Evolutionary conservation across 202 grass and related monocot species (phyloP).

Genomic region (Sporobolus alterniflorus): DNA sequence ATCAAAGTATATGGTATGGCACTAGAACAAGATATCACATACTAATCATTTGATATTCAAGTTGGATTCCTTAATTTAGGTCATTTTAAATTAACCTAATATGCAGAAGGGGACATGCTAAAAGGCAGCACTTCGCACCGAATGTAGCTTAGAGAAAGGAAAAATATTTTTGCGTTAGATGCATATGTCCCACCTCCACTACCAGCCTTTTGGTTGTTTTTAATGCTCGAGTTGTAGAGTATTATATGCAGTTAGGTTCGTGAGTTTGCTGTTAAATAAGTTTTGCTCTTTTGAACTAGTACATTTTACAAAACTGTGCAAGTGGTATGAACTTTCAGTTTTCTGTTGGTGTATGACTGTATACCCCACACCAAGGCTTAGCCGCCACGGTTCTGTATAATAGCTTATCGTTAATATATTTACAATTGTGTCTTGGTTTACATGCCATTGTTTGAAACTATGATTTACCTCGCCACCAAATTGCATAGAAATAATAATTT

Average conservation of each 20-base stretch:
- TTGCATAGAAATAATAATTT: neutral
- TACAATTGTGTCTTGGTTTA: neutral
- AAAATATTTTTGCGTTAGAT: neutral
- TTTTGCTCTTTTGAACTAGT: neutral
- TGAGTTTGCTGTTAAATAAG: neutral
- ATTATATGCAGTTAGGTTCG: neutral
- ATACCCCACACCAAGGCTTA: neutral
- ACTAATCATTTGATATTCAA: neutral
- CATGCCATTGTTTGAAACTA: neutral
- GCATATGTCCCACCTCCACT: neutral
- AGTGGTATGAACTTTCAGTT: neutral
- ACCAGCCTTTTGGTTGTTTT: neutral
- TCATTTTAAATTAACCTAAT: constrained; percentile 23
- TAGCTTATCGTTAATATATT: neutral
- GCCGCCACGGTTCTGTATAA: neutral
- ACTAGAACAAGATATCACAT: neutral
- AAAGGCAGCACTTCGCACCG: neutral
- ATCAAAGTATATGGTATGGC: neutral
- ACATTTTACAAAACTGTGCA: neutral
- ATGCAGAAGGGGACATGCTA: neutral
- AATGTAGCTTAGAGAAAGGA: neutral
- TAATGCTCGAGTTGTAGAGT: neutral
- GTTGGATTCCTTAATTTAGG: constrained; percentile 20
- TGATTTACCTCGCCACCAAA: no score
- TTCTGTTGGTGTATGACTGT: neutral